Conservation (phyloP, 176 grass and related monocot genomes). For the Pontederia crassipes region DNA sequence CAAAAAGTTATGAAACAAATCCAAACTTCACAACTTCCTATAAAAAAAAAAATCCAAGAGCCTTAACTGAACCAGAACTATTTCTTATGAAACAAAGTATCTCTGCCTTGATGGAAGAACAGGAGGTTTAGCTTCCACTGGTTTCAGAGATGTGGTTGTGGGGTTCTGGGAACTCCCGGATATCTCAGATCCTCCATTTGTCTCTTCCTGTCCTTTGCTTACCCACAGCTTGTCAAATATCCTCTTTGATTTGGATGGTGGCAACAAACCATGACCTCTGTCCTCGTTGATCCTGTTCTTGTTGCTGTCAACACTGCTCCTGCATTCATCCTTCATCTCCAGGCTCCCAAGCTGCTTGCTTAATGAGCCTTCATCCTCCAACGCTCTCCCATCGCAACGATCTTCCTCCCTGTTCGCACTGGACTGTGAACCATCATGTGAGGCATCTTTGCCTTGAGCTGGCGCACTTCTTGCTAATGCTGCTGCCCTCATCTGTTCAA, state of each 20-base stretch:
- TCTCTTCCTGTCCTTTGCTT: conserved; percentile 58
- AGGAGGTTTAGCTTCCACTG: conserved; percentile 44
- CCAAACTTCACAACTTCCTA: conserved; percentile 10
- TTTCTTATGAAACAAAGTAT: conserved; percentile 62
- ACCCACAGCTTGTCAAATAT: conserved; percentile 90
- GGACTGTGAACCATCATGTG: conserved; percentile 15
- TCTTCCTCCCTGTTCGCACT: conserved; percentile 20
- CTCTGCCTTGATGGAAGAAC: conserved; percentile 56
- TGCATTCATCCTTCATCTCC: conserved; percentile 24
- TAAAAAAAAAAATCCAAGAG: conserved; percentile 34
- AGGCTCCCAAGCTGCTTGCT: conserved; percentile 36
- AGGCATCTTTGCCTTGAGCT: conserved; percentile 16
- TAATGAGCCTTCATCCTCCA: conserved; percentile 32
- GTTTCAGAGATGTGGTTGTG: conserved; percentile 38
- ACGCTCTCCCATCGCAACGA: conserved; percentile 29
- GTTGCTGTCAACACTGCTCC: conserved; percentile 35
- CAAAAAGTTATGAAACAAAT: conserved; percentile 12
- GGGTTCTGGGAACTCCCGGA: conserved; percentile 88
- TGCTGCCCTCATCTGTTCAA: conserved; percentile 59
- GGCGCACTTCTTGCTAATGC: neutral
- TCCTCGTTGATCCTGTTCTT: conserved; percentile 49
- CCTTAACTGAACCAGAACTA: neutral
- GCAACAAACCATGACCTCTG: conserved; percentile 31
- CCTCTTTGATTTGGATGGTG: conserved; percentile 69
- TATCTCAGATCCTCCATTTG: conserved; percentile 64